Evolutionary conservation across 352 stramenopile genomes (phyloP).

Genomic region (Pythium dissotocum): DNA sequence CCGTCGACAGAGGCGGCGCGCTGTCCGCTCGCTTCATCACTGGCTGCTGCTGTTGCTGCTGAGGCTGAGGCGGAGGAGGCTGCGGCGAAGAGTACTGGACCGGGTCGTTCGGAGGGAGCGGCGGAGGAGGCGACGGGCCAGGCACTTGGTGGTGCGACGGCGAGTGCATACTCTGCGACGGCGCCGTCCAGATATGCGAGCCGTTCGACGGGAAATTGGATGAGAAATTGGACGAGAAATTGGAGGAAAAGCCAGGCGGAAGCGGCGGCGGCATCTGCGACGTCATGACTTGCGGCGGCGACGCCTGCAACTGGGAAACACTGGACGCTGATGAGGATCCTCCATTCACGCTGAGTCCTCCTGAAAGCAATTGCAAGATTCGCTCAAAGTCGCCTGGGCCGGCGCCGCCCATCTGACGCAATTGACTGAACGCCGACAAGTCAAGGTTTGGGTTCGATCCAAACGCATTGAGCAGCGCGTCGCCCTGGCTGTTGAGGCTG

Average conservation of each 20-base stretch:
- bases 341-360: constrained; percentile 2
- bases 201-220: neutral
- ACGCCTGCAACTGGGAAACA: too few species aligned
- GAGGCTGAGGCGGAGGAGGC: neutral
- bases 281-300: too few species aligned
- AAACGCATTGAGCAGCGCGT: neutral
- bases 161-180: too few species aligned
- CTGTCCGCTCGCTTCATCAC: neutral
- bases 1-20: neutral
- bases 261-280: constrained; percentile 4
- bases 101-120: neutral
- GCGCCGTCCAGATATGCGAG: neutral
- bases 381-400: constrained; percentile 8
- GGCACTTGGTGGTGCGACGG: neutral
- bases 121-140: neutral
- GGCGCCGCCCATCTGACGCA: neutral
- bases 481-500: too few species aligned
- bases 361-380: constrained; percentile 9
- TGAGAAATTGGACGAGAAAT: neutral
- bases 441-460: constrained; percentile 1
- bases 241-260: too few species aligned
- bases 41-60: too few species aligned
- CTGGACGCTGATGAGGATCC: too few species aligned
- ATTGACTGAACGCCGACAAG: constrained; percentile 9
- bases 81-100: neutral